A percentile compares a stretch with the other conserved stretches of the same genome.
Conservation (phyloP, 2,329 filamentous ascomycete species). For the Phialophora chinensis region DNA sequence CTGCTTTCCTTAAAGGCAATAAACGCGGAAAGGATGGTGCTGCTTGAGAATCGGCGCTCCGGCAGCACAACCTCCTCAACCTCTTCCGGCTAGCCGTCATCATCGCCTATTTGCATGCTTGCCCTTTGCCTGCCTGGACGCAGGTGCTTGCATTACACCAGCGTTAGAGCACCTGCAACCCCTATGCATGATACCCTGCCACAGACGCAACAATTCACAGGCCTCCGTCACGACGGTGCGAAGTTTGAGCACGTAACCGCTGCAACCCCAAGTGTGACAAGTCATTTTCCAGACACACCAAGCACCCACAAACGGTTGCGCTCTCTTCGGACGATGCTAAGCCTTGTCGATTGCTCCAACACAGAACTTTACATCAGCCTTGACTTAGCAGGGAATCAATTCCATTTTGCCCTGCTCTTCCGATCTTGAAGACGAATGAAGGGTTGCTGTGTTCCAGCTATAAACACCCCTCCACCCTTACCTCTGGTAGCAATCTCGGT, state of each 20-base stretch:
- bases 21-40: not conserved
- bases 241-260: not conserved
- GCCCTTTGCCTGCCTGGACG: not conserved
- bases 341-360: slow-evolving; percentile 10
- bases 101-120: slow-evolving; percentile 2
- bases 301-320: not conserved
- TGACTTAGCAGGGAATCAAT: not conserved
- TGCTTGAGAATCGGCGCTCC: not conserved
- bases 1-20: not conserved
- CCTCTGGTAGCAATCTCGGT: not conserved
- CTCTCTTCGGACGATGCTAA: not conserved
- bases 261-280: slow-evolving; percentile 7
- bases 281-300: not conserved
- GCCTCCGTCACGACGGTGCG: not conserved
- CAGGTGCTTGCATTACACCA: slow-evolving; percentile 8
- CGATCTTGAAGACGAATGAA: not conserved
- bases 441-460: not conserved
- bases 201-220: not conserved
- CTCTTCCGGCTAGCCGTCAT: slow-evolving; percentile 1
- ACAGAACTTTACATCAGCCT: not conserved
- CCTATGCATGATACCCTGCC: slow-evolving; percentile 7
- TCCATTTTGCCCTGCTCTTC: not conserved
- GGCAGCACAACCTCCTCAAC: slow-evolving; percentile 3
- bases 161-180: slow-evolving; percentile 10
- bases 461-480: not conserved